Percentiles rank a stretch among this genome's conserved stretches.
Evolutionary conservation across 164 flowering plant species (phyloP).

Genomic region (Kalanchoe fedtschenkoi): DNA sequence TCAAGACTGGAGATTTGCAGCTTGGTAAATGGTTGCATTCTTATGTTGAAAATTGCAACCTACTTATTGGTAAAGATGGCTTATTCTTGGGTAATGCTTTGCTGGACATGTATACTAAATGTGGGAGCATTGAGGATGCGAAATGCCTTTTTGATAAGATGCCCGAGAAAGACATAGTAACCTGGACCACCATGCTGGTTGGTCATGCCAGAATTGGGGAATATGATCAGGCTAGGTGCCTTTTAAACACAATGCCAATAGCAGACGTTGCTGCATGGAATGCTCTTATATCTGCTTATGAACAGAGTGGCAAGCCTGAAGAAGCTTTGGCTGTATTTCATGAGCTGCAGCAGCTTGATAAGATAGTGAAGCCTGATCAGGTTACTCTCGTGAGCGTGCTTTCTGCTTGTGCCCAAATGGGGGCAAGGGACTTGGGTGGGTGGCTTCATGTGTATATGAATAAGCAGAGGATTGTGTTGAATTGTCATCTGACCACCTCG

Average conservation of each 20-base stretch:
- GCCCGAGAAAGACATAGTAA: constrained; percentile 37
- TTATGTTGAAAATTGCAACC: constrained; percentile 34
- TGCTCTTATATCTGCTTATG: constrained; percentile 61
- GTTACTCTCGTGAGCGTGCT: no score
- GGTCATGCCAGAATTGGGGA: constrained; percentile 54
- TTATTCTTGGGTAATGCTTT: constrained; percentile 47
- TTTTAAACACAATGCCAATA: constrained; percentile 41
- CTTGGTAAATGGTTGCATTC: constrained; percentile 43
- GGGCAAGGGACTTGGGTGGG: constrained; percentile 51
- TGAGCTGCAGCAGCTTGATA: constrained; percentile 39
- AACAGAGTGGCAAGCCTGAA: constrained; percentile 51
- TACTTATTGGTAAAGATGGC: constrained; percentile 10
- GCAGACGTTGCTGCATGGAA: constrained; percentile 68
- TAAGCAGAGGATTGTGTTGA: constrained; percentile 35
- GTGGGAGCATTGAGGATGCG: constrained; percentile 48
- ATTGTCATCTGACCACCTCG: constrained; percentile 47
- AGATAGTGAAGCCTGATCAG: constrained; percentile 39
- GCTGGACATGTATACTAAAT: constrained; percentile 68
- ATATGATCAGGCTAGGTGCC: constrained; percentile 28
- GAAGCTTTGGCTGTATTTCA: constrained; percentile 50
- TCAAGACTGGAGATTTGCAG: constrained; percentile 42
- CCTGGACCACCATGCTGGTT: constrained; percentile 67
- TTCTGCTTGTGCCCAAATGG: constrained; percentile 76
- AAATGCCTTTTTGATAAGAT: constrained; percentile 34
- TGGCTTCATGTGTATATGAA: constrained; percentile 60